These are phyloP conservation scores for Selaginella tamariscina DNA, from an alignment of 75 land plant genomes.

Conservation along the genomic window DNA sequence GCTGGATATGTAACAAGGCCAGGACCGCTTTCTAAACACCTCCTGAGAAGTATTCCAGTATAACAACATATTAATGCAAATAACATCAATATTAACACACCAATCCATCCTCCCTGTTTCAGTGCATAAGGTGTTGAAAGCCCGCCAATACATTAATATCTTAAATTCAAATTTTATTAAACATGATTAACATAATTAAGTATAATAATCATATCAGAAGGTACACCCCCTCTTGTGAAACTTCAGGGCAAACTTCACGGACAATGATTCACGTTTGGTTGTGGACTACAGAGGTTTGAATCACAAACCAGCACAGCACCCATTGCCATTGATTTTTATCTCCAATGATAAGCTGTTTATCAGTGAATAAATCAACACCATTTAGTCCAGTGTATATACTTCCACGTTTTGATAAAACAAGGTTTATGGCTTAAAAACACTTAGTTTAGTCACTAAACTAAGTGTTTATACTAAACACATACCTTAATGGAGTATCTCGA, in stretches of 20 bases:
- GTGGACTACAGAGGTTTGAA: too few species aligned
- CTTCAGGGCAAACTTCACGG: too few species aligned
- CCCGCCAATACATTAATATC: conserved; percentile 80
- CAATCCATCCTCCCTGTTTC: conserved; percentile 67
- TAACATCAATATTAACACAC: conserved; percentile 38
- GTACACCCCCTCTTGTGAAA: conserved; percentile 14
- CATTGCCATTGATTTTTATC: not conserved
- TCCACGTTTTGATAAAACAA: too few species aligned
- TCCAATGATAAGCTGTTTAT: not conserved
- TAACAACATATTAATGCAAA: conserved; percentile 64
- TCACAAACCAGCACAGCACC: too few species aligned
- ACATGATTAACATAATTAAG: not conserved
- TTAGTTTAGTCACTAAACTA: too few species aligned
- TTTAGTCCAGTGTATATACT: too few species aligned
- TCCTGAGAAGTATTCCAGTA: conserved; percentile 62
- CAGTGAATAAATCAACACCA: too few species aligned
- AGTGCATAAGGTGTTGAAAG: conserved; percentile 78
- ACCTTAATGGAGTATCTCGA: not conserved
- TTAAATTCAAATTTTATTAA: conserved; percentile 17
- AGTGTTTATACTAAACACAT: too few species aligned
- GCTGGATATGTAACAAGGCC: conserved; percentile 72
- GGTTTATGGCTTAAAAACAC: too few species aligned
- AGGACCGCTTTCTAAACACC: conserved; percentile 62
- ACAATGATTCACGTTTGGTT: too few species aligned
- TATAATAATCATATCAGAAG: conserved; percentile 8